Evolutionary conservation across 2,329 filamentous ascomycete species (phyloP).

Genomic region (Sphaerulina musiva): DNA sequence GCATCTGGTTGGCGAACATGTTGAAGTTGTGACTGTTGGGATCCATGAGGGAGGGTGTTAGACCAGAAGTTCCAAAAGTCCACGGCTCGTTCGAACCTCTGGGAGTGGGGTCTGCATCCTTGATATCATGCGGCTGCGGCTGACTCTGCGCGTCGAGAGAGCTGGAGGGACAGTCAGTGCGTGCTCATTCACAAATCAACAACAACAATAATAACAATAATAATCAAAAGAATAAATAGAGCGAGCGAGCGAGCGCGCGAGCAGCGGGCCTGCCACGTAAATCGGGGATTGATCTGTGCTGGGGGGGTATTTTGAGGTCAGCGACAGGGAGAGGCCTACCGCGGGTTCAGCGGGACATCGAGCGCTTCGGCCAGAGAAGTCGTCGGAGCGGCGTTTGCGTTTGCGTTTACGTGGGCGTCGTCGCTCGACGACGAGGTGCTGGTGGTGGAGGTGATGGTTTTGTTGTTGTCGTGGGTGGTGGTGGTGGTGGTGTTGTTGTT

Average conservation of each 20-base stretch:
- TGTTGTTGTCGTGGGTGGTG: no score
- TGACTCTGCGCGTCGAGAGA: conserved; percentile 19
- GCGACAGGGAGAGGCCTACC: conserved; percentile 36
- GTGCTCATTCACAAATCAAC: conserved; percentile 11
- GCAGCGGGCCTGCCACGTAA: conserved; percentile 18
- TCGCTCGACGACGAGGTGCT: conserved; percentile 19
- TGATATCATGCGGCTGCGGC: conserved; percentile 38
- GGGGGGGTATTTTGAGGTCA: conserved; percentile 2
- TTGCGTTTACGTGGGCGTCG: conserved; percentile 39
- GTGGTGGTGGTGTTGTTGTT: neutral
- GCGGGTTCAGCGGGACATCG: conserved; percentile 39
- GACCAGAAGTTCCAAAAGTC: conserved; percentile 48
- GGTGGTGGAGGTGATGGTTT: no score
- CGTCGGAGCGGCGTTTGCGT: conserved; percentile 22
- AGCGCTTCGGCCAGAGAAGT: conserved; percentile 41
- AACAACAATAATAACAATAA: no score
- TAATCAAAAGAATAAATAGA: no score
- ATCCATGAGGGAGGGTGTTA: conserved; percentile 84
- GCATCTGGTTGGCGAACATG: conserved; percentile 69
- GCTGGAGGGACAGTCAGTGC: conserved; percentile 22
- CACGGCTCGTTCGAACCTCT: conserved; percentile 73
- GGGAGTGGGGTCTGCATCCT: conserved; percentile 78
- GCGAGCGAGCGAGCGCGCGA: neutral
- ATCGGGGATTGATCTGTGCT: conserved; percentile 16
- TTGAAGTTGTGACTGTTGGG: conserved; percentile 75